Evolutionary conservation across 805 yeast species (phyloP).

Genomic region (Kodamaea laetipori): DNA sequence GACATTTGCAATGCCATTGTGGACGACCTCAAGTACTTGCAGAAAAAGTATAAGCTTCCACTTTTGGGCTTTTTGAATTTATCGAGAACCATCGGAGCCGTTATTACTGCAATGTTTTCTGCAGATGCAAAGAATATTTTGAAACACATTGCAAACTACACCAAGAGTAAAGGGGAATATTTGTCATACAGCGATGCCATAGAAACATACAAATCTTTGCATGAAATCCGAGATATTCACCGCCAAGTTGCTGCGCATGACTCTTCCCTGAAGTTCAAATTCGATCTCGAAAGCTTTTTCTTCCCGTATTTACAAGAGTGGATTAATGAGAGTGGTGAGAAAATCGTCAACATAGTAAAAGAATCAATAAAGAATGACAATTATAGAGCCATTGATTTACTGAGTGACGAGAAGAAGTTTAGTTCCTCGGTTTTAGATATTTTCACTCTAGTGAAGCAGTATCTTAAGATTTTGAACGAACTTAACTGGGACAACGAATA

Average conservation of each 20-base stretch:
- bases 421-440: conserved; percentile 70
- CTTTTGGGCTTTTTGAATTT: conserved; percentile 60
- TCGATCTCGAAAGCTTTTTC: conserved; percentile 60
- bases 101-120: conserved; percentile 54
- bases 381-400: conserved; percentile 52
- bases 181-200: conserved; percentile 58
- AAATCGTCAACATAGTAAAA: conserved; percentile 50
- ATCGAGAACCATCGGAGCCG: conserved; percentile 48
- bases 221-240: conserved; percentile 54
- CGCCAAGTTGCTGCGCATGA: conserved; percentile 41
- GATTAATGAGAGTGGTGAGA: conserved; percentile 48
- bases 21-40: conserved; percentile 50
- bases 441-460: conserved; percentile 61
- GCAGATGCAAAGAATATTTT: conserved; percentile 56
- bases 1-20: conserved; percentile 58
- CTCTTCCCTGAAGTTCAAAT: conserved; percentile 37
- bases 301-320: conserved; percentile 39
- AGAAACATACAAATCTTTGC: conserved; percentile 54
- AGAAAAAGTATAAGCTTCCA: conserved; percentile 61
- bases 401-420: conserved; percentile 41
- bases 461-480: conserved; percentile 55
- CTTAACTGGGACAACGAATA: conserved; percentile 67
- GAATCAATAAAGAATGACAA: conserved; percentile 60
- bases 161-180: conserved; percentile 29
- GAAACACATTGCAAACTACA: conserved; percentile 49